Evolutionary conservation across 768 basidiomycete genomes (phyloP).

Genomic region (Trametopsis cervina): DNA sequence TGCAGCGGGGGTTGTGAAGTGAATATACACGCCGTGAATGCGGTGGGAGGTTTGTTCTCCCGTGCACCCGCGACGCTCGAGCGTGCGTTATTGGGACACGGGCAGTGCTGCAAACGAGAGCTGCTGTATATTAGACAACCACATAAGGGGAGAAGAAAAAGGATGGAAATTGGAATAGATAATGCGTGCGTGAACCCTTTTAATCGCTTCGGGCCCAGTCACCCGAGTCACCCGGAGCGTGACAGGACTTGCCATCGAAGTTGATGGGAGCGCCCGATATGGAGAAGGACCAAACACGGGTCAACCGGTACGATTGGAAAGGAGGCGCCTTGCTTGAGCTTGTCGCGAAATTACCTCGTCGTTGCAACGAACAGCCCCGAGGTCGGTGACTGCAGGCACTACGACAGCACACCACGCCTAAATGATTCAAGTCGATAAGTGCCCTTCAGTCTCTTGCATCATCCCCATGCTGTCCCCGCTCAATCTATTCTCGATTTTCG

Average conservation of each 20-base stretch:
- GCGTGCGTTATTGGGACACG: constrained; percentile 44
- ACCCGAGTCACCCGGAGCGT: neutral
- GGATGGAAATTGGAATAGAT: constrained; percentile 8
- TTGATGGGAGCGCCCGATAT: neutral
- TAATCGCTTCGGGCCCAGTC: constrained; percentile 6
- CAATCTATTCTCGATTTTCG: neutral
- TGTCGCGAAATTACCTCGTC: constrained; percentile 13
- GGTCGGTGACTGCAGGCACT: neutral
- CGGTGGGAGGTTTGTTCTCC: constrained; percentile 14
- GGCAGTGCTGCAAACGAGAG: constrained; percentile 13
- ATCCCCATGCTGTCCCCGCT: neutral
- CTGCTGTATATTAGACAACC: constrained; percentile 11
- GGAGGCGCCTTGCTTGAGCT: constrained; percentile 4
- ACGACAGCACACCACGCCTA: too few relatives aligned
- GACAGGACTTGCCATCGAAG: neutral
- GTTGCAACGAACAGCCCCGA: constrained; percentile 1
- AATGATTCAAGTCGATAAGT: too few relatives aligned
- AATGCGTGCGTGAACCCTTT: constrained; percentile 1
- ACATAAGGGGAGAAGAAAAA: constrained; percentile 13
- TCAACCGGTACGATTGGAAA: constrained; percentile 4
- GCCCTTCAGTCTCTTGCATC: neutral
- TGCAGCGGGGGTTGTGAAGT: neutral
- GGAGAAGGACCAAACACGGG: constrained; percentile 5
- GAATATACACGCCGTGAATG: constrained; percentile 24
- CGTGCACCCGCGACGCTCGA: constrained; percentile 52